These are phyloP conservation scores for Populus tomentosa DNA, from an alignment of 441 rosid genomes.

Conservation along the genomic window DNA sequence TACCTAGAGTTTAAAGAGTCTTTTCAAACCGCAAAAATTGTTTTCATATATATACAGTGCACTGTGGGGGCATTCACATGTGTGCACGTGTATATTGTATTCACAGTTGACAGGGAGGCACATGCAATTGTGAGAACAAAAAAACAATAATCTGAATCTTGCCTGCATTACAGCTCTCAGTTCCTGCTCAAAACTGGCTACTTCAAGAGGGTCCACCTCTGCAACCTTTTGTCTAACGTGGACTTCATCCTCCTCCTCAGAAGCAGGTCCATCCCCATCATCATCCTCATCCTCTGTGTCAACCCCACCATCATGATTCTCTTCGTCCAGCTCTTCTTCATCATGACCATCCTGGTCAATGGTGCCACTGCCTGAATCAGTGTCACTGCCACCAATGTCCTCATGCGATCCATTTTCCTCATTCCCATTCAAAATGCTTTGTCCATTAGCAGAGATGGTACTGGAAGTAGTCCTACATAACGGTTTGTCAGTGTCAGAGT, in stretches of 20 bases:
- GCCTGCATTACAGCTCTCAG: conserved; percentile 93
- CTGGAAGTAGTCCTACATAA: conserved; percentile 32
- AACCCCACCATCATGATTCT: conserved; percentile 27
- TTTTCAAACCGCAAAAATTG: neutral
- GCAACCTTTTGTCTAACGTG: conserved; percentile 81
- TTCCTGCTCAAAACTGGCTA: conserved; percentile 80
- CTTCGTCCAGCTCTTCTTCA: conserved; percentile 82
- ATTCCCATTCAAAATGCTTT: conserved; percentile 40
- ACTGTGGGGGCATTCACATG: neutral
- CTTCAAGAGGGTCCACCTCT: conserved; percentile 79
- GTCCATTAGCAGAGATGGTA: conserved; percentile 46
- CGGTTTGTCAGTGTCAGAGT: conserved; percentile 61
- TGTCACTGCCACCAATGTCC: conserved; percentile 58
- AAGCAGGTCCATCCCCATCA: conserved; percentile 66
- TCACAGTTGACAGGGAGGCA: neutral
- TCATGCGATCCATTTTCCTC: conserved; percentile 73
- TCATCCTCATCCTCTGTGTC: conserved; percentile 74
- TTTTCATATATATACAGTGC: neutral
- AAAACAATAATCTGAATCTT: conserved; percentile 26
- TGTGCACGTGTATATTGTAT: neutral
- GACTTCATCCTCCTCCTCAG: conserved; percentile 88
- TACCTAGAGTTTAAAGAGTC: neutral
- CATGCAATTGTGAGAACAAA: neutral
- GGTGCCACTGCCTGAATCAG: conserved; percentile 85
- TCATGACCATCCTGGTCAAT: conserved; percentile 44